Conservation (phyloP, 176 grass and related monocot genomes). For the Guadua angustifolia region DNA sequence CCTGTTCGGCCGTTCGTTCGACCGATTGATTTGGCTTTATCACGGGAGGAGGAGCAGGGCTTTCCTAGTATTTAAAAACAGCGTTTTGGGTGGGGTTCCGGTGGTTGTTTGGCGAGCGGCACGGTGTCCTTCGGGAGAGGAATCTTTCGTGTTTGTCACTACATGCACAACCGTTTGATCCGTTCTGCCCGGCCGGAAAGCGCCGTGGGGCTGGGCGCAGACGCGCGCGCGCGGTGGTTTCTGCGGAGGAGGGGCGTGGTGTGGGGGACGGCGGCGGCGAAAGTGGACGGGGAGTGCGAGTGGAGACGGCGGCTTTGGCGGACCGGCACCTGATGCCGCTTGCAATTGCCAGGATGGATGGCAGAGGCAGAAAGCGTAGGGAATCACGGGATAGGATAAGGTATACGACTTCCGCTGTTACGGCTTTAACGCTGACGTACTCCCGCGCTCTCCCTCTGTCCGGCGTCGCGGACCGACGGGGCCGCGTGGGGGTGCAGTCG, state of each 20-base stretch:
- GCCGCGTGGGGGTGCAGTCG: too few relatives aligned
- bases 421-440: too few relatives aligned
- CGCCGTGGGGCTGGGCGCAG: neutral
- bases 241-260: neutral
- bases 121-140: neutral
- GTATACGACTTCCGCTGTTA: too few relatives aligned
- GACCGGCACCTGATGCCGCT: neutral
- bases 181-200: neutral
- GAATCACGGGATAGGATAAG: too few relatives aligned
- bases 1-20: neutral
- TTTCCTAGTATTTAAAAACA: neutral
- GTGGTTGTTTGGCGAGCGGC: constrained; percentile 41
- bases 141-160: constrained; percentile 39
- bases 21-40: neutral
- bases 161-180: neutral
- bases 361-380: neutral
- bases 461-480: too few relatives aligned
- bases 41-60: neutral
- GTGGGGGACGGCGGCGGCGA: neutral
- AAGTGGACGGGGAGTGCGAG: neutral
- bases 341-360: neutral
- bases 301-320: neutral
- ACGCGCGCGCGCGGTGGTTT: neutral
- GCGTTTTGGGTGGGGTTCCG: constrained; percentile 29
- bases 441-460: too few relatives aligned